A percentile compares a stretch with the other conserved stretches of the same genome.
Conservation (phyloP, 179 eudicot genomes). For the Actinidia chinensis region DNA sequence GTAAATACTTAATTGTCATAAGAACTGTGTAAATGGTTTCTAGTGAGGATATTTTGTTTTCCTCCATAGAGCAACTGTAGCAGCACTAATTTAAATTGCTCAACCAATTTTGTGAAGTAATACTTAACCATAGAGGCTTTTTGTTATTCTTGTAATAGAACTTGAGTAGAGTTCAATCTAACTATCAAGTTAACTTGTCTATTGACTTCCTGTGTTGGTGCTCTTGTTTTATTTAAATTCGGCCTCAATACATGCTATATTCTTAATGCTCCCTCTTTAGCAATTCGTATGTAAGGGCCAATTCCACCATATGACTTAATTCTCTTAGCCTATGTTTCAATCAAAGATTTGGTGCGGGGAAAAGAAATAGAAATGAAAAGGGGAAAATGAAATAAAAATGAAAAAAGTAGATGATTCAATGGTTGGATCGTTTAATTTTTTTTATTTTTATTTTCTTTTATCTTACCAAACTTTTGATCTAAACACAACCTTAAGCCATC, state of each 20-base stretch:
- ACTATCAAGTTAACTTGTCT: background rate
- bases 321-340: background rate
- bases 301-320: no score
- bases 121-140: constrained; percentile 21
- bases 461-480: no score
- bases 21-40: constrained; percentile 43
- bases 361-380: background rate
- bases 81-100: constrained; percentile 36
- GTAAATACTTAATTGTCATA: constrained; percentile 47
- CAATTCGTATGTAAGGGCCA: background rate
- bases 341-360: background rate
- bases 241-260: background rate
- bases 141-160: constrained; percentile 25
- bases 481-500: no score
- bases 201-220: background rate
- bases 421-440: no score
- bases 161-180: background rate
- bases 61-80: constrained; percentile 34
- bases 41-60: constrained; percentile 14
- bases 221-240: background rate
- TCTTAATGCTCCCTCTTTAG: background rate
- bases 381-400: no score
- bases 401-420: no score
- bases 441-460: no score
- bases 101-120: constrained; percentile 48